These are phyloP conservation scores for Akanthomyces uredinophilus DNA, from an alignment of 2,329 filamentous ascomycete species.

Conservation along the genomic window DNA sequence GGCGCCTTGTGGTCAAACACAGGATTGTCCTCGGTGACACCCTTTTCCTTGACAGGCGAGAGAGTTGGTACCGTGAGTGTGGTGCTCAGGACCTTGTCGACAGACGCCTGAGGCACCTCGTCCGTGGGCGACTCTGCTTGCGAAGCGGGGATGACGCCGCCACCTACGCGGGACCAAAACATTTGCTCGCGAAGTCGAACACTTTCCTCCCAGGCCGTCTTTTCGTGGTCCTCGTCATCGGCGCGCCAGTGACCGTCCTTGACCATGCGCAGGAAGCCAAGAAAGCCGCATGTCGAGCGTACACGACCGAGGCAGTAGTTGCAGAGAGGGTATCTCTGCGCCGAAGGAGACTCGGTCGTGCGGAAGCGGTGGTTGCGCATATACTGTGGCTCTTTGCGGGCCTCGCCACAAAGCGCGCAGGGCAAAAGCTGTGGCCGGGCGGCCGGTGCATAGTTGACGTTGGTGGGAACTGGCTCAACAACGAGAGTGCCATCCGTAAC, in stretches of 20 bases:
- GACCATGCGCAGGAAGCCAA: constrained; percentile 85
- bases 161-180: constrained; percentile 93
- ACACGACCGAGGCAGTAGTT: constrained; percentile 79
- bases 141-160: constrained; percentile 72
- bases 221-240: constrained; percentile 77
- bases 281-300: constrained; percentile 84
- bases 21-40: not conserved
- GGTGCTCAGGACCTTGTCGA: not conserved
- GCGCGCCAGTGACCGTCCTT: constrained; percentile 89
- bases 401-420: constrained; percentile 87
- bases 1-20: constrained; percentile 13
- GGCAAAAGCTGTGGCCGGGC: constrained; percentile 55
- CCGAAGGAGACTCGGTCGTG: constrained; percentile 78
- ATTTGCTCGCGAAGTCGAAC: constrained; percentile 86
- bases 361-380: constrained; percentile 82
- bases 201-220: constrained; percentile 90
- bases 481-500: constrained; percentile 82
- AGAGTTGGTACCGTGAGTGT: not conserved
- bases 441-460: constrained; percentile 43
- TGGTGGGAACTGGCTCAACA: constrained; percentile 77
- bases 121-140: constrained; percentile 20
- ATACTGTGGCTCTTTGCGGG: constrained; percentile 63
- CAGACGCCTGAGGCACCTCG: not conserved
- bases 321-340: constrained; percentile 86
- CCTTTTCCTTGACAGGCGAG: not conserved